Evolutionary conservation across 164 flowering plant genomes (phyloP).

Genomic region (Akebia trifoliata): DNA sequence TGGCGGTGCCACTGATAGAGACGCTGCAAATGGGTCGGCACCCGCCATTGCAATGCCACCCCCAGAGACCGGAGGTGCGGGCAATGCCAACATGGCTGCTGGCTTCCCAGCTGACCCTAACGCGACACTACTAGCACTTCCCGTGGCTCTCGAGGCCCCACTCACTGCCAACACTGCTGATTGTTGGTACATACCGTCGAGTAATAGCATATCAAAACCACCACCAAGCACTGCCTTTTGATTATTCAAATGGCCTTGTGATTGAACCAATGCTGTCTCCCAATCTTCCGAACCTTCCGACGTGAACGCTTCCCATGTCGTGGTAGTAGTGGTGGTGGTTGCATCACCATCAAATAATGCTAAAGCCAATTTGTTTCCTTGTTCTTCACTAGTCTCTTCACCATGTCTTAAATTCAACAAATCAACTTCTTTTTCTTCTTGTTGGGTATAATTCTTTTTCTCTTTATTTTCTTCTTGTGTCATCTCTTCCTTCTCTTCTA

Average conservation of each 20-base stretch:
- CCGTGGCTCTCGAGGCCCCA: conserved; percentile 12
- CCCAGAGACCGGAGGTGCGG: conserved; percentile 36
- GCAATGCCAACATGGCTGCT: conserved; percentile 40
- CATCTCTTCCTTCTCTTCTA: conserved; percentile 19
- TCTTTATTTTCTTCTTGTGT: conserved; percentile 2
- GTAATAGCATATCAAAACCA: conserved; percentile 34
- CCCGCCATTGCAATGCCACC: background rate
- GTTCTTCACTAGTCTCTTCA: conserved; percentile 31
- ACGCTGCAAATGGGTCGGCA: conserved; percentile 73
- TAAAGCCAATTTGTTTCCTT: conserved; percentile 51
- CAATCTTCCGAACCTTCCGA: conserved; percentile 47
- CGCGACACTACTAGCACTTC: conserved; percentile 73
- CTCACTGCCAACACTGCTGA: conserved; percentile 12
- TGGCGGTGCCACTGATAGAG: conserved; percentile 63
- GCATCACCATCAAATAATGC: conserved; percentile 54
- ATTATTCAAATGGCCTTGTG: conserved; percentile 32
- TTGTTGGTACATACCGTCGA: conserved; percentile 61
- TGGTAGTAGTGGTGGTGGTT: conserved; percentile 8
- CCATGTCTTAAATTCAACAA: conserved; percentile 45
- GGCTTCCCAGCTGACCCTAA: conserved; percentile 31
- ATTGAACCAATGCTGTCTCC: conserved; percentile 58
- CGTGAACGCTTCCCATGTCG: conserved; percentile 56
- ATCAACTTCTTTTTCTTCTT: conserved; percentile 37
- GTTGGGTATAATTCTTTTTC: background rate
- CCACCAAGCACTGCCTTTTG: conserved; percentile 35